Conservation (phyloP, 2,329 filamentous ascomycete genomes). For the Clarireedia paspali region DNA sequence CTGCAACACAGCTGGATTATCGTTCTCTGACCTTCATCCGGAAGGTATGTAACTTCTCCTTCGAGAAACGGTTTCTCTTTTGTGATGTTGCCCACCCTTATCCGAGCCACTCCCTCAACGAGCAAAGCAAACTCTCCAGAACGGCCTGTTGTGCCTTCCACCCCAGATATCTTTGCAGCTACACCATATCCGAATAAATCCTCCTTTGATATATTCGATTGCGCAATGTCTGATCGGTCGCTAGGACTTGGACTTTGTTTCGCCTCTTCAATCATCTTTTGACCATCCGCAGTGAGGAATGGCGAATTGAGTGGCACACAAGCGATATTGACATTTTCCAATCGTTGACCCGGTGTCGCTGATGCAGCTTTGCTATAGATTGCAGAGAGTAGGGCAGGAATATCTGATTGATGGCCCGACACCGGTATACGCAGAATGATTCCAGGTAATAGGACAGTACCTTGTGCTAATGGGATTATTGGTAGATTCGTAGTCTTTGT, state of each 20-base stretch:
- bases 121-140: slow-evolving; percentile 73
- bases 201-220: slow-evolving; percentile 52
- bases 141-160: slow-evolving; percentile 57
- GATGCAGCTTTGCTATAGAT: slow-evolving; percentile 71
- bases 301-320: slow-evolving; percentile 81
- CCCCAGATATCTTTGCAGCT: slow-evolving; percentile 68
- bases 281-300: slow-evolving; percentile 64
- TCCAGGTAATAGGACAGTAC: slow-evolving; percentile 76
- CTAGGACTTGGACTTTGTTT: slow-evolving; percentile 34
- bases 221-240: slow-evolving; percentile 40
- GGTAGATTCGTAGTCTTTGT: slow-evolving; percentile 43
- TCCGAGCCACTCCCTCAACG: slow-evolving; percentile 75
- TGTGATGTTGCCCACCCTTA: slow-evolving; percentile 65
- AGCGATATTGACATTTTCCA: slow-evolving; percentile 67
- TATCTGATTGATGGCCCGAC: slow-evolving; percentile 70
- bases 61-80: slow-evolving; percentile 83
- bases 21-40: slow-evolving; percentile 54
- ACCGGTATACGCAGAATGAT: slow-evolving; percentile 80
- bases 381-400: slow-evolving; percentile 78
- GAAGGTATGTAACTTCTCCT: slow-evolving; percentile 63
- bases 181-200: slow-evolving; percentile 82
- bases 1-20: too few relatives aligned
- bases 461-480: slow-evolving; percentile 74
- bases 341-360: slow-evolving; percentile 55
- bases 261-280: slow-evolving; percentile 63